phyloP scores from a whole-genome alignment of 2,329 filamentous ascomycete species.

The Arthrobotrys sphaeroides region DNA sequence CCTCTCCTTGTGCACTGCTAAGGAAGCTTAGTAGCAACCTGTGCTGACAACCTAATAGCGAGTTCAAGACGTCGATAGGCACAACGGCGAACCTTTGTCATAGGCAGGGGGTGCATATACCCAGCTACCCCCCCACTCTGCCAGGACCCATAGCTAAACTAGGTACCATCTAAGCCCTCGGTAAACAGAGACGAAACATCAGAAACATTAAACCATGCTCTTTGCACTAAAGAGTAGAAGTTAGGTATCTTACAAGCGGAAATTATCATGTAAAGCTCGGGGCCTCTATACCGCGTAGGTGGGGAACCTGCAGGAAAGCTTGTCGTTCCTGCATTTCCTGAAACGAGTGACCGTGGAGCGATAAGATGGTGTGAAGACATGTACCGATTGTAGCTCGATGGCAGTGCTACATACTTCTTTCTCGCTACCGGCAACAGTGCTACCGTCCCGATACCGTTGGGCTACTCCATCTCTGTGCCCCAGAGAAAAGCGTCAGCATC shows the following conservation, averaged over 20 bases:
- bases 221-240: not conserved
- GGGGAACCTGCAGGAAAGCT: not conserved
- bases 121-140: not conserved
- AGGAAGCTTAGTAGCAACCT: not conserved
- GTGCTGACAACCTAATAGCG: constrained; percentile 7
- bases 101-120: not conserved
- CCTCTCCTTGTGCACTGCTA: not conserved
- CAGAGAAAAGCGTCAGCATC: constrained; percentile 1
- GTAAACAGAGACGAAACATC: not conserved
- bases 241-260: not conserved
- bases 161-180: constrained; percentile 32
- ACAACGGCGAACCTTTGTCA: not conserved
- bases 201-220: not conserved
- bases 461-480: not conserved
- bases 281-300: not conserved
- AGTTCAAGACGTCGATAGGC: not conserved
- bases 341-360: constrained; percentile 3
- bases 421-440: not conserved
- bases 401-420: not conserved
- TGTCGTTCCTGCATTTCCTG: constrained; percentile 36
- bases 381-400: not conserved
- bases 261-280: not conserved
- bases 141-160: not conserved
- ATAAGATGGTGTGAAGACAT: not conserved
- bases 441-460: not conserved